Evolutionary conservation across 371 early-diverging fungal genomes (phyloP).

Genomic region (Actinomortierella ambigua): DNA sequence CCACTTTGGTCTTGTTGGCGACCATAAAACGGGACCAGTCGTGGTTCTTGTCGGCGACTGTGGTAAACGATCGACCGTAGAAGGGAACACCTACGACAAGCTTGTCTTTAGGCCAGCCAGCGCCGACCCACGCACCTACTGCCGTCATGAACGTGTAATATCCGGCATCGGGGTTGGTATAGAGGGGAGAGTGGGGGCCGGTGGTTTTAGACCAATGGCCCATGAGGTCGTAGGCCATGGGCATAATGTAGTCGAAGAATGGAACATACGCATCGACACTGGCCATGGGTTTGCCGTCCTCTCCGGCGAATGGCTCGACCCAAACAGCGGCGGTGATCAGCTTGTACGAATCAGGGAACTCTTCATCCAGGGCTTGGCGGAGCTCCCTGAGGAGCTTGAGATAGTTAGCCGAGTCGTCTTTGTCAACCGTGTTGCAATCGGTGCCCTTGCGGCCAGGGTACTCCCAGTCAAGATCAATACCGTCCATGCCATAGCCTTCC

Average conservation of each 20-base stretch:
- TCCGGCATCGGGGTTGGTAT: neutral
- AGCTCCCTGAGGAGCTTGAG: slow-evolving; percentile 30
- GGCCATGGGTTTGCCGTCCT: neutral
- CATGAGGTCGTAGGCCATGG: slow-evolving; percentile 5
- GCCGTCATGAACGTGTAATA: slow-evolving; percentile 12
- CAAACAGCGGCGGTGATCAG: slow-evolving; percentile 60
- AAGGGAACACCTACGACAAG: slow-evolving; percentile 58
- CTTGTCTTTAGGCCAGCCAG: slow-evolving; percentile 57
- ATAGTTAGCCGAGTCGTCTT: slow-evolving; percentile 39
- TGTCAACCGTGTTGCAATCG: slow-evolving; percentile 54
- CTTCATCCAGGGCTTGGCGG: slow-evolving; percentile 16
- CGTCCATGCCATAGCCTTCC: slow-evolving; percentile 39
- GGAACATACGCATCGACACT: neutral
- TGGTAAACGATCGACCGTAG: slow-evolving; percentile 54
- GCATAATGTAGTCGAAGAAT: slow-evolving; percentile 13
- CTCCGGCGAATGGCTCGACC: slow-evolving; percentile 21
- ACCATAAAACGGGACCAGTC: slow-evolving; percentile 29
- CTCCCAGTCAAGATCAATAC: slow-evolving; percentile 56
- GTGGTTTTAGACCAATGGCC: slow-evolving; percentile 11
- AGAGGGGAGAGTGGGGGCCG: slow-evolving; percentile 47
- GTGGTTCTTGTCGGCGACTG: slow-evolving; percentile 13
- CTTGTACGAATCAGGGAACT: slow-evolving; percentile 10
- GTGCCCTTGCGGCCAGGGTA: slow-evolving; percentile 63
- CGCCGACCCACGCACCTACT: slow-evolving; percentile 47
- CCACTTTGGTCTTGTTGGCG: slow-evolving; percentile 36